phyloP scores from a whole-genome alignment of 768 basidiomycete species.

The Termitomyces sp. region DNA sequence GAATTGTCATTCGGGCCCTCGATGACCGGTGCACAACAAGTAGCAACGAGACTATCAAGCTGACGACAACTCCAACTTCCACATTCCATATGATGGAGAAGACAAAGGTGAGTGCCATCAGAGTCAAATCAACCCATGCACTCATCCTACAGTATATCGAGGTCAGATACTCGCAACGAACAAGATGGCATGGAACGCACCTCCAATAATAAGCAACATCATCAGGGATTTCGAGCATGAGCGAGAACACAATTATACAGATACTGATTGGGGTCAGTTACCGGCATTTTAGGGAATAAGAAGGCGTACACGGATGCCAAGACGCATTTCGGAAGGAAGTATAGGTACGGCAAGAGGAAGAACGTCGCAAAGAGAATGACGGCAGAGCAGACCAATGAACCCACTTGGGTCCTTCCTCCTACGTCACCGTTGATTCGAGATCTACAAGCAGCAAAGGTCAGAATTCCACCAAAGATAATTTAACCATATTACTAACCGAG shows the following conservation, averaged over 20 bases:
- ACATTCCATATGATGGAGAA: conserved; percentile 88
- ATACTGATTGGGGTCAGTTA: conserved; percentile 44
- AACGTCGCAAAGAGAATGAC: conserved; percentile 82
- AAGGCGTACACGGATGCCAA: conserved; percentile 75
- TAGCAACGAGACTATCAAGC: conserved; percentile 81
- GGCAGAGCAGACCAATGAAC: conserved; percentile 69
- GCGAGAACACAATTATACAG: conserved; percentile 76
- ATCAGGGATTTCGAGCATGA: conserved; percentile 82
- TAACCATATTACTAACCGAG: conserved; percentile 46
- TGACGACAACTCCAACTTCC: conserved; percentile 89
- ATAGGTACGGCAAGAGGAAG: conserved; percentile 83
- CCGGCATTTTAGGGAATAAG: neutral
- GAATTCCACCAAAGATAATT: conserved; percentile 4
- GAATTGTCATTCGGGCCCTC: conserved; percentile 83
- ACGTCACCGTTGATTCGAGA: conserved; percentile 89
- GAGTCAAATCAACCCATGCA: conserved; percentile 87
- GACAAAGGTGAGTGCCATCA: conserved; percentile 86
- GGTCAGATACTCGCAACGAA: neutral
- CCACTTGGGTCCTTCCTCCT: conserved; percentile 87
- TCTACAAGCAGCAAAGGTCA: conserved; percentile 23
- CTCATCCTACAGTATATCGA: conserved; percentile 48
- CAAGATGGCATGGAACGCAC: conserved; percentile 32
- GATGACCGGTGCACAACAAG: conserved; percentile 90
- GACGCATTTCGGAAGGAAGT: conserved; percentile 86
- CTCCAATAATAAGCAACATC: conserved; percentile 83